Base-by-base conservation (phyloP, 805 yeast species). In the Saccharomycopsis vini region DNA sequence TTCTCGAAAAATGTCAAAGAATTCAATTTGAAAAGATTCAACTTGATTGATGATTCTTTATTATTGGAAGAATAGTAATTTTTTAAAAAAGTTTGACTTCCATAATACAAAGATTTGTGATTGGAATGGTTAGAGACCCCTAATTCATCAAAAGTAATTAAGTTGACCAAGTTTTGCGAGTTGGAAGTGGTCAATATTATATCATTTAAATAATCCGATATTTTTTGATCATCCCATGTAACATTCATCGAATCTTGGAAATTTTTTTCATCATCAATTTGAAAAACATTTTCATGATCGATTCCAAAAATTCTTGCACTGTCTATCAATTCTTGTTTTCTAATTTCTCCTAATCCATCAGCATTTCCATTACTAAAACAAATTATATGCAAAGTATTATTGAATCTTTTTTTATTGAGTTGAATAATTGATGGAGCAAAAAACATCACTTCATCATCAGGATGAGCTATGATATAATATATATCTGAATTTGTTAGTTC, bases 371-470 rank as follows among this genome's bases (percentile, higher is more conserved):
- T 70, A 2, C 95, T 81, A 43, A 86, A 71, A 50, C 95, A 85
- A 6, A 87, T 55, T 10, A 89, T 55, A 31, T 73, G 68, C 13
- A 88, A 62, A 5, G 56, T 51, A 54, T 81, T 81, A 42, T 66
- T 58, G 52, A 73, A 66, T 39, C 68, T 61, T 1, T 70, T 62
- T 47, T 72, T 71, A 7, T 69, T 51, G n/a, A 70, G 50, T 50
- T 75, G 80, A 5, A 73, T 59, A 26, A 88, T 51, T 0, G 89
- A 68, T 0, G 98, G 98, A 1, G 87, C 77, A 56, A 92, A 92
- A 62, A 92, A 92, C 98, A 92, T 92, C 41, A 87, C 89, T 62
- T 92, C 99, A 60, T 92, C 99, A 61, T 92, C 99, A 0, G 99
- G 99, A 61, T 92, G 99, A 0, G 95, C 96, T 33, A 88, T 79